Base-by-base conservation (phyloP, 768 basidiomycete species). In the Saitozyma podzolica region DNA sequence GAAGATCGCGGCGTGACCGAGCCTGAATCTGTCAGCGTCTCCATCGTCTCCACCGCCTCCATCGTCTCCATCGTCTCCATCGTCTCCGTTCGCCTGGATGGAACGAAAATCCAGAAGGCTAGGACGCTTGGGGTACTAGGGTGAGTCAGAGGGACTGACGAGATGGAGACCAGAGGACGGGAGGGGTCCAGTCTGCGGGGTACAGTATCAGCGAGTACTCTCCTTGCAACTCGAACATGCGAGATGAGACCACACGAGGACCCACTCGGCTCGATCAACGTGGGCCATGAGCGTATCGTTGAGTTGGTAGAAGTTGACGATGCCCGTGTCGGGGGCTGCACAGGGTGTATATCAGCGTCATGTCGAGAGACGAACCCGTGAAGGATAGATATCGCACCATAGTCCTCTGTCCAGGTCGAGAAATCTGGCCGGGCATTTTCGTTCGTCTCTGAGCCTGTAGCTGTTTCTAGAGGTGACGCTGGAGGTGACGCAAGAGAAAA, bases 241-340 rank as follows among this genome's bases (percentile, higher is more conserved):
- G n/a, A 49, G 8, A 3, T 19, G 29, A 51, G 29, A 29, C 29
- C 29, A 29, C 29, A 2, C 29, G 29, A 29, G 2, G 11, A 66
- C 75, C 65, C 47, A 76, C 75, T 99, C 95, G 19, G 94, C 92
- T 17, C 91, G 89, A 78, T 99, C 95, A n/a, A 96, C 91, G 77
- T 99, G 95, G 0, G 86, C 95, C 89, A 97, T 97, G 17, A 99
- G 85, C 0, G 92, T 91, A 66, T 98, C 93, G 79, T 87, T 89
- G 50, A 84, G 84, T 78, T 93, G 90, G 75, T 96, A 97, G 74
- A 93, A 96, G 75, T 98, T 98, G 58, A 96, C 89, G 56, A 98
- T 96, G 8, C 94, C 95, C 10, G 93, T 94, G 73, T 99, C 95
- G 4, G 94, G 92, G 75, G 90, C 92, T 94, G 67, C 9, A 42